Percentiles rank a stretch among this genome's conserved stretches.
phyloP scores from a whole-genome alignment of 2,329 filamentous ascomycete species.

The Penicillium sp. region DNA sequence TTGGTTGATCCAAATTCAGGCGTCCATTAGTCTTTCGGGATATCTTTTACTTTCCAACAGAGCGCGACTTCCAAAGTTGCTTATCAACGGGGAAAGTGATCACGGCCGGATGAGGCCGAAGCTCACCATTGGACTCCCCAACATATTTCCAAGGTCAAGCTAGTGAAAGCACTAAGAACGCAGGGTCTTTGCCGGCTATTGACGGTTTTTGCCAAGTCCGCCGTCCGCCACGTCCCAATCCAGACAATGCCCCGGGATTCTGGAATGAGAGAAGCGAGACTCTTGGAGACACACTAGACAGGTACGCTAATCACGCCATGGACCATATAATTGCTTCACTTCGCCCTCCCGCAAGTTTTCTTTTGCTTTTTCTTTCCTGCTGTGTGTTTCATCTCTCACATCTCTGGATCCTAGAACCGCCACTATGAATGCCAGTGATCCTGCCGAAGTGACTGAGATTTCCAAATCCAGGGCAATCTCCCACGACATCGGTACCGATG shows the following conservation, averaged over 20 bases:
- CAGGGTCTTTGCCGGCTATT: slow-evolving; percentile 13
- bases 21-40: background rate
- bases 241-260: slow-evolving; percentile 4
- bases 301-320: background rate
- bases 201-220: slow-evolving; percentile 3
- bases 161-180: background rate
- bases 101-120: background rate
- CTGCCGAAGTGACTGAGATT: slow-evolving; percentile 24
- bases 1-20: slow-evolving; percentile 1
- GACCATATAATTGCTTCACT: slow-evolving; percentile 4
- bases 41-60: background rate
- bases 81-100: background rate
- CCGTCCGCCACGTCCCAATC: slow-evolving; percentile 1
- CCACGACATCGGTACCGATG: slow-evolving; percentile 17
- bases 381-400: background rate
- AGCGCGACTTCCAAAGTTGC: background rate
- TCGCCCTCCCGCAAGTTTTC: background rate
- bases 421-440: slow-evolving; percentile 28
- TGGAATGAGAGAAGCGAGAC: background rate
- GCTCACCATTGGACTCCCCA: background rate
- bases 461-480: slow-evolving; percentile 21
- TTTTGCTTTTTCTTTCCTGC: background rate
- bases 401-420: background rate
- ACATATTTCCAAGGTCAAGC: background rate
- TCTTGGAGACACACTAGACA: background rate